phyloP scores from a whole-genome alignment of 2,329 filamentous ascomycete species.

The Penicillium olsonii region DNA sequence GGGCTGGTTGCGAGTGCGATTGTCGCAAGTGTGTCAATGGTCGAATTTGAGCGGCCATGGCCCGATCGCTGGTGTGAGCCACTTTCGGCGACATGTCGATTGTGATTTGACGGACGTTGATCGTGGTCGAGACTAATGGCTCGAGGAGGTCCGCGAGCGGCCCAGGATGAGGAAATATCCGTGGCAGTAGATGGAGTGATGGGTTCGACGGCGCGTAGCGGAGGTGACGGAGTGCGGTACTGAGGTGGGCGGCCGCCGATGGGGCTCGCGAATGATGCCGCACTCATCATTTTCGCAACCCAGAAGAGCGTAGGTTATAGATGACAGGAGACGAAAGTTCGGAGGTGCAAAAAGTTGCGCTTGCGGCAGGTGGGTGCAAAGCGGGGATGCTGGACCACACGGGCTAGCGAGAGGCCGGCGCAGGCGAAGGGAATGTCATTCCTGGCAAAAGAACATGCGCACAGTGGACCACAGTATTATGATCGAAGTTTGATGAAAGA shows the following conservation, averaged over 20 bases:
- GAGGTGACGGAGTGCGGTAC: constrained; percentile 51
- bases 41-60: constrained; percentile 49
- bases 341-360: constrained; percentile 29
- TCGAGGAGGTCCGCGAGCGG: constrained; percentile 29
- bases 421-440: constrained; percentile 42
- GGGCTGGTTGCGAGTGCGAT: constrained; percentile 54
- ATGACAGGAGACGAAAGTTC: constrained; percentile 16
- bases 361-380: constrained; percentile 42
- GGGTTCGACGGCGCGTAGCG: constrained; percentile 48
- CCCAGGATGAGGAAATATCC: constrained; percentile 33
- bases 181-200: constrained; percentile 41
- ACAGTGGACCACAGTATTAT: constrained; percentile 24
- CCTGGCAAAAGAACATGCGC: constrained; percentile 35
- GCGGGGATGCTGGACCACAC: constrained; percentile 45
- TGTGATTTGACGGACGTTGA: constrained; percentile 22
- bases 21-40: constrained; percentile 52
- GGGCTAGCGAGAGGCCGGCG: constrained; percentile 43
- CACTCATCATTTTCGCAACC: constrained; percentile 38
- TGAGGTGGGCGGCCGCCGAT: constrained; percentile 40
- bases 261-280: constrained; percentile 41
- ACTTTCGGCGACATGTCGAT: constrained; percentile 23
- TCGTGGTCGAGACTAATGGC: constrained; percentile 28
- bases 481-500: constrained; percentile 20
- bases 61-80: constrained; percentile 33
- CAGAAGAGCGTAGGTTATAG: constrained; percentile 7